Percentiles rank a stretch among this genome's conserved stretches.
Evolutionary conservation across 2,329 filamentous ascomycete species (phyloP).

Genomic region (Endoconidiophora laricicola): DNA sequence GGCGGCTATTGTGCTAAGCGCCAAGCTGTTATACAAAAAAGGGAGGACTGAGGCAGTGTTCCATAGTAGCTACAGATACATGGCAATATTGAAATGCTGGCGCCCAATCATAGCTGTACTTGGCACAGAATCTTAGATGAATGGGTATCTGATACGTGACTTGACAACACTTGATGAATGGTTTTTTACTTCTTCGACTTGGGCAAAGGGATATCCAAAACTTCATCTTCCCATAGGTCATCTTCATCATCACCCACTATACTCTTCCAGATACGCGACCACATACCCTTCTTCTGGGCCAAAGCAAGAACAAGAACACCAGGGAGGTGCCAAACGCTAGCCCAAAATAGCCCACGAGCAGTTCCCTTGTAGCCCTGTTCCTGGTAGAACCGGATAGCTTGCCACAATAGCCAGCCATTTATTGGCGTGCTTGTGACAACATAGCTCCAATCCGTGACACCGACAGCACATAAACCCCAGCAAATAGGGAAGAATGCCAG

Average conservation of each 20-base stretch:
- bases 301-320: slow-evolving; percentile 79
- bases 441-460: slow-evolving; percentile 76
- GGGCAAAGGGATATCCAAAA: slow-evolving; percentile 19
- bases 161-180: too few species aligned
- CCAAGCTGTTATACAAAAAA: too few species aligned
- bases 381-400: slow-evolving; percentile 70
- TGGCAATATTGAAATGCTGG: too few species aligned
- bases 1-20: too few species aligned
- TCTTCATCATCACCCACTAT: slow-evolving; percentile 41
- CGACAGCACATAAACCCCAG: slow-evolving; percentile 56
- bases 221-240: slow-evolving; percentile 44
- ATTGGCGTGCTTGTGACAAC: slow-evolving; percentile 63
- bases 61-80: too few species aligned
- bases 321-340: slow-evolving; percentile 90
- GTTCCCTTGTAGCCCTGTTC: slow-evolving; percentile 62
- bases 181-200: too few species aligned
- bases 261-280: slow-evolving; percentile 63
- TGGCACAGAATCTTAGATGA: too few species aligned
- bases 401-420: slow-evolving; percentile 70
- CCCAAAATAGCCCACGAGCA: slow-evolving; percentile 83
- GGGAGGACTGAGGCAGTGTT: too few species aligned
- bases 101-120: too few species aligned
- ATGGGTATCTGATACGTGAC: too few species aligned
- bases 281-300: slow-evolving; percentile 84
- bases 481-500: slow-evolving; percentile 77